Evolutionary conservation across 345 rosid species (phyloP), one percentile per base, ranked within the genome.

Genomic region (Pistacia vera): DNA sequence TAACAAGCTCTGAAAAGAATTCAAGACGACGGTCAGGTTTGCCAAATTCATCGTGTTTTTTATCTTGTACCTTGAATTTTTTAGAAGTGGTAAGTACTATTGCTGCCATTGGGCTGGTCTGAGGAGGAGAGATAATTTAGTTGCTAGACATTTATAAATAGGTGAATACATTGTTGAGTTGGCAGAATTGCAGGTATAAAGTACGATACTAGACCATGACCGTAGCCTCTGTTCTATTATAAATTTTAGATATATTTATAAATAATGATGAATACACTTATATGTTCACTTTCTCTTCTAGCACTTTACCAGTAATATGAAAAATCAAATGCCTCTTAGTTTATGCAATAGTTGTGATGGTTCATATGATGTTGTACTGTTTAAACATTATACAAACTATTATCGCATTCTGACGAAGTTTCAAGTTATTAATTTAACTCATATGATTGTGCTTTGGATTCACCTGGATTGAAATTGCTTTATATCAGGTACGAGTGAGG

Each of bases 11-110:
- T 91, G 77, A 92, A 96, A 82, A 87, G 97, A 82, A 90, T 96
- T 81, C 97, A 92, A 86, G 93, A 93, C 33, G 99, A 96, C 46
- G 71, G 92, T 71, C 99, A 92, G 99, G 98, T 95, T 74, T 79
- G 89, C 73, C 56, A 75, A 79, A 68, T 18, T 1, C 20, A 56
- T 20, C 46, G 20, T 52, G 30, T 70, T 11, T n/a, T 68, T 56
- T 46, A 20, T 70, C 69, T 67, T 38, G 51, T 22, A 38, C 14
- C 49, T 30, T 38, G 52, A 68, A 18, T 59, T 52, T 41, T 59
- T 59, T 30, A 25, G 38, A 16, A 36, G 11, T 10, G 13, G 30
- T 49, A 57, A 67, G n/a, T 59, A 41, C 22, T 16, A 54, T 62
- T 63, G 8, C 22, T 56, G 3, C 25, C n/a, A 20, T 51, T 38